Evolutionary conservation across 345 rosid species (phyloP), one percentile per base, ranked within the genome.

Genomic region (Zanthoxylum bungeanum): DNA sequence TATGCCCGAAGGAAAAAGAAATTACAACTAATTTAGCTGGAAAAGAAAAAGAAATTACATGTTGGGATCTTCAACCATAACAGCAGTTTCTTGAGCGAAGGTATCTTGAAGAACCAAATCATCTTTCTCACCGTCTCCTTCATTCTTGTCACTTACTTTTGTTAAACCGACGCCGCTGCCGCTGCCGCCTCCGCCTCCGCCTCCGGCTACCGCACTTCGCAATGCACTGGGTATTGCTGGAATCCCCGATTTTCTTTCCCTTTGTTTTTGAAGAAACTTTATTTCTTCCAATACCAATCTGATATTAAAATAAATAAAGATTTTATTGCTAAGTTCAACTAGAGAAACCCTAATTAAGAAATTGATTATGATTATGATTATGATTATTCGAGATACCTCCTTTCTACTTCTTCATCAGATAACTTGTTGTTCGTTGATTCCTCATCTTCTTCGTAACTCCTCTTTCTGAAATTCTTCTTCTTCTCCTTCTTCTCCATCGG

Each of bases 61-160:
- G 76, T 93, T 91, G 21, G 98, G 98, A 73, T 91, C 98, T 87
- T 93, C 98, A 59, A 89, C 86, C 83, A 89, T 80, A 75, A 95
- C 93, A 36, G 98, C 98, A 56, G 98, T 95, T 86, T 95, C 98
- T 75, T 90, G 99, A 75, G 99, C 98, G 64, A 92, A 92, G 28
- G 99, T 95, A 69, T 95, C 99, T 57, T 95, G 99, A 55, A 95
- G 91, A 56, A 95, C 99, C 69, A 92, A 86, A 66, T 95, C 99
- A 40, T 95, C 99, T 81, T 94, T 94, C 59, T 95, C 99, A 27
- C 93, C 99, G 57, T 91, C 99, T 4, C 80, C 89, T 24, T 91
- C 99, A 44, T 51, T 68, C 79, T 89, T 89, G 53, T 92, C 98
- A 8, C 67, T 75, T 33, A 77, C 30, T 79, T 87, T 91, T 60